Evolutionary conservation across 139 green algal species (phyloP).

Genomic region (Tetraselmis striata): DNA sequence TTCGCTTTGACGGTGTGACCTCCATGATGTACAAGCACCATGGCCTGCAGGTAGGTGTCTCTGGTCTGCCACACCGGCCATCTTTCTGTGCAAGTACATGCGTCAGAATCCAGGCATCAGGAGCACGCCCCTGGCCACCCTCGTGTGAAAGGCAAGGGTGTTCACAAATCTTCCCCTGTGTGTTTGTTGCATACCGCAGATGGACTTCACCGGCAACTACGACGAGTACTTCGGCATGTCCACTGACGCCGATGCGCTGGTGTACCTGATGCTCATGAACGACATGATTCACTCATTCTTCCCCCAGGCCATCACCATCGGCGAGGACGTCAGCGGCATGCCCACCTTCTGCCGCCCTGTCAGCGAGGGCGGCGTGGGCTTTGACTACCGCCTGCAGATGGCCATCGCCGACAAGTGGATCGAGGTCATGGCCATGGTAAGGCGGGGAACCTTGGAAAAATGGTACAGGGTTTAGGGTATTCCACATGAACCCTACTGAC

Average conservation of each 20-base stretch:
- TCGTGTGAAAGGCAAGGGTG: no score
- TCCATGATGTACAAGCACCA: conserved; percentile 99
- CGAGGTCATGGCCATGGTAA: conserved; percentile 48
- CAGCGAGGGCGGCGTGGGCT: conserved; percentile 89
- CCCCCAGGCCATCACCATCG: conserved; percentile 82
- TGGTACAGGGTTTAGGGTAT: no score
- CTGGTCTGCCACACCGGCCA: no score
- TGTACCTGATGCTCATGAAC: conserved; percentile 93
- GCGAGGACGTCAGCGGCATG: conserved; percentile 91
- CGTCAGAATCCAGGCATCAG: no score
- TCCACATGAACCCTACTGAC: no score
- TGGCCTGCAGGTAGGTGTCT: conserved; percentile 79
- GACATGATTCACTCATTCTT: conserved; percentile 89
- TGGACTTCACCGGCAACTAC: conserved; percentile 94
- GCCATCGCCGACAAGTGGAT: conserved; percentile 99
- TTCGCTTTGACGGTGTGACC: conserved; percentile 94
- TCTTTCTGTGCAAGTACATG: no score
- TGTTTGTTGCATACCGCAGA: no score
- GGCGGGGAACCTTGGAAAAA: no score
- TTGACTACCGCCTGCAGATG: conserved; percentile 99
- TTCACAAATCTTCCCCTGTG: no score
- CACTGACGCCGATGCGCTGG: conserved; percentile 84
- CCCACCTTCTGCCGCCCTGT: conserved; percentile 73
- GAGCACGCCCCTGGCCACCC: no score
- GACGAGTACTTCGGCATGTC: conserved; percentile 96